Evolutionary conservation across 306 rosid species (phyloP), one percentile per base, ranked within the genome.

Genomic region (Dryas alaskensis): DNA sequence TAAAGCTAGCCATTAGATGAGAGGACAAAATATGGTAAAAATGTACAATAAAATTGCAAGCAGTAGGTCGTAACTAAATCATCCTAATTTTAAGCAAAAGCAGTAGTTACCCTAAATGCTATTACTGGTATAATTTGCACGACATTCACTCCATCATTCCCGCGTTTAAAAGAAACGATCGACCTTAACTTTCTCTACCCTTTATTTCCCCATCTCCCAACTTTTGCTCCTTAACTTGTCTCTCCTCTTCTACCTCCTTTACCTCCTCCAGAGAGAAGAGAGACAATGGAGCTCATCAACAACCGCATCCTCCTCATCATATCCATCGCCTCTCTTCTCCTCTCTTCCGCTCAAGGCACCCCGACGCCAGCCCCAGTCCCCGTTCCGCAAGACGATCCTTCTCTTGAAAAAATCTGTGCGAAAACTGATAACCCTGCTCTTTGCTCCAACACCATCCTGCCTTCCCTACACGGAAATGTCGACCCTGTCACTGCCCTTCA

Each of bases 261-360:
- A 31, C 2, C 55, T 62, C 48, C 5, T 25, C 37, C 16, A 12
- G 5, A 22, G 16, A 65, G n/a, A 7, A 14, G 3, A 42, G 37
- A 67, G 54, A 76, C 55, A 50, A 74, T 76, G 74, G 61, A 67
- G 65, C 27, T 59, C 43, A 59, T 67, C 74, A 76, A 59, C 61
- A 58, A 40, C 17, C 14, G 80, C 22, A 14, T 37, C 59, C 44
- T 68, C 74, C 46, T 76, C 5, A 6, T 67, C 51, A 37, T 68
- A 14, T n/a, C 74, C 58, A 25, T 58, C 25, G 49, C 74, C 37
- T 37, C 11, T 14, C 27, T 57, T 7, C 60, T 76, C 5, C 53
- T 75, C 6, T 37, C 27, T 45, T 75, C 60, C 4, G 69, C 61
- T 67, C 25, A 37, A 31, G 67, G 22, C 22, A 22, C 22, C 22